Base-by-base conservation (phyloP, 768 basidiomycete genomes). In the Mycena alexandri region DNA sequence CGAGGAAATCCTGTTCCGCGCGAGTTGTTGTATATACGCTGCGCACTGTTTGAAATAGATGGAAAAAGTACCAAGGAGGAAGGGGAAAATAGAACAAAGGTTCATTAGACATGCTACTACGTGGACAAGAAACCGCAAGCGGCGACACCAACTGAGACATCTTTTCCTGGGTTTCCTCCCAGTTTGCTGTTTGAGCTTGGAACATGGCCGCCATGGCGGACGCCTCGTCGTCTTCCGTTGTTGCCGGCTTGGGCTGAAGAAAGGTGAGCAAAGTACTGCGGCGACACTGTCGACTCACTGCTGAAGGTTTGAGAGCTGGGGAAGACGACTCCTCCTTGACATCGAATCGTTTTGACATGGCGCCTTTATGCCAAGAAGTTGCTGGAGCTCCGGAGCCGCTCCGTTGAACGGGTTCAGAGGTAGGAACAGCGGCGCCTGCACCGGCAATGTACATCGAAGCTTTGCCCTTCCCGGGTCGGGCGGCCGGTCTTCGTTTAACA, bases 191-290 rank as follows among this genome's bases (percentile, higher is more conserved):
- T 80, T 95, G 93, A 67, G 93, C 93, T 79, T 94, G 92, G 79
- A 99, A 96, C 94, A 99, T 98, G 73, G 96, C 96, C n/a, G 92
- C 93, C 86, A 99, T 93, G 41, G 94, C 92, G n/a, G 92, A 93
- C 34, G 92, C 93, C 78, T 99, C 98, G 69, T 98, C 97, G 54
- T 89, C 87, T 69, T 86, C 84, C 2, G 85, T 82, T 22, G 85
- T 85, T 47, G 86, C 72, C 5, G 83, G 77, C 63, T 82, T 81
- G 57, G 82, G 61, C 77, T 81, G 59, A 46, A 67, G 46, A 60
- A 17, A 48, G 53, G 42, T 61, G 12, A 76, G 59, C 22, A 29
- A 24, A 24, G 65, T n/a, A 44, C 21, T 43, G 54, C 25, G 14
- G 21, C 9, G 44, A 19, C 5, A 29, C 17, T 21, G 22, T 46